These are phyloP conservation scores for Amylostereum areolatum DNA, from an alignment of 1,284 basidiomycete species.

Conservation along the genomic window DNA sequence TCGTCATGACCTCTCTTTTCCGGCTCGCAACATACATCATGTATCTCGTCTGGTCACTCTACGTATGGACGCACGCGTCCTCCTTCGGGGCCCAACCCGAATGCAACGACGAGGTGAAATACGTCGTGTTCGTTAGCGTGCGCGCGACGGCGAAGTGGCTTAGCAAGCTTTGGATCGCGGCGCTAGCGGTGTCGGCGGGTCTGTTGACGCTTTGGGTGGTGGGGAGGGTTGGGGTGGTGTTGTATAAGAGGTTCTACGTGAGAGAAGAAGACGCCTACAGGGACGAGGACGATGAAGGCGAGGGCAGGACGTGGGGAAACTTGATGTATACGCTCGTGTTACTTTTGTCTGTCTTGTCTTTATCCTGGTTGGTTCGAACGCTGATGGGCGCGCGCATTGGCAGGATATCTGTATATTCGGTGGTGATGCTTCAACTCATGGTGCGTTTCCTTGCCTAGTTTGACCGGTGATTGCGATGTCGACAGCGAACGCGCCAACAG, in stretches of 20 bases:
- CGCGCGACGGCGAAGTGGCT: constrained; percentile 10
- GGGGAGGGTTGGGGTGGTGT: background rate
- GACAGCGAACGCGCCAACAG: too few relatives aligned
- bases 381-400: too few relatives aligned
- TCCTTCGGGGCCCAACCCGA: background rate
- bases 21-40: background rate
- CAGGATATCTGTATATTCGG: too few relatives aligned
- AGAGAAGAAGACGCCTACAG: too few relatives aligned
- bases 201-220: background rate
- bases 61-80: constrained; percentile 3
- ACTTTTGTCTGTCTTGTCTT: too few relatives aligned
- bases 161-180: constrained; percentile 4
- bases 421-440: too few relatives aligned
- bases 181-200: background rate
- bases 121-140: constrained; percentile 8
- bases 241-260: background rate
- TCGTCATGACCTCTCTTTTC: background rate
- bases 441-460: too few relatives aligned
- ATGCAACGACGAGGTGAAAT: constrained; percentile 8
- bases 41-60: constrained; percentile 9
- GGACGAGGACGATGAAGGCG: too few relatives aligned
- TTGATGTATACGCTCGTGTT: too few relatives aligned
- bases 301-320: too few relatives aligned
- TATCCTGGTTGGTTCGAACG: too few relatives aligned
- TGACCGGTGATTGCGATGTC: too few relatives aligned